A percentile compares a stretch with the other conserved stretches of the same genome.
These are phyloP conservation scores for Elsinoe ampelina DNA, from an alignment of 2,329 filamentous ascomycete species.

Conservation along the genomic window DNA sequence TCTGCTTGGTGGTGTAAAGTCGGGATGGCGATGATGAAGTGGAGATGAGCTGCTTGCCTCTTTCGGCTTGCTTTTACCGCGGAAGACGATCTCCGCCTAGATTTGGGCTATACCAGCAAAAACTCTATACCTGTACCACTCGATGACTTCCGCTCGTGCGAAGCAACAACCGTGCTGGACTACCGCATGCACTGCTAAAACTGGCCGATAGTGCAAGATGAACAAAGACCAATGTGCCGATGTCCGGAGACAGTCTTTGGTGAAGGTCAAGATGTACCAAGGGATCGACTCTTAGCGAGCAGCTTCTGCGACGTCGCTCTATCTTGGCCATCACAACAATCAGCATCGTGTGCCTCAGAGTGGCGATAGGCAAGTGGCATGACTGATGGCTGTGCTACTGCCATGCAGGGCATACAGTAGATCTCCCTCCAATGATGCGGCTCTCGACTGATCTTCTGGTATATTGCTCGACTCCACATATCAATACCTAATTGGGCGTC, in stretches of 20 bases:
- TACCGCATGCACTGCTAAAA: too few relatives aligned
- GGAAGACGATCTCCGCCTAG: constrained; percentile 4
- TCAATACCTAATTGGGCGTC: not conserved
- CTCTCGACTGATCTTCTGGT: not conserved
- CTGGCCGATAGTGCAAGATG: too few relatives aligned
- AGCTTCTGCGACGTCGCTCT: too few relatives aligned
- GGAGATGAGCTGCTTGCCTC: not conserved
- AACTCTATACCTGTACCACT: not conserved
- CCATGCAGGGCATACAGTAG: not conserved
- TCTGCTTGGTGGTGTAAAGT: not conserved
- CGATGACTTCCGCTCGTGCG: constrained; percentile 1
- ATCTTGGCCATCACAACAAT: too few relatives aligned
- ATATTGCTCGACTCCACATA: constrained; percentile 2
- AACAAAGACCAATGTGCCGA: too few relatives aligned
- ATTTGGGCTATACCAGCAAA: not conserved
- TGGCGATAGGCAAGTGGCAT: not conserved
- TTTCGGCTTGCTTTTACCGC: not conserved
- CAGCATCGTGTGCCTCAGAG: too few relatives aligned
- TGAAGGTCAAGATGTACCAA: too few relatives aligned
- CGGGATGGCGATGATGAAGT: not conserved
- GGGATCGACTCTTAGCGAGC: too few relatives aligned
- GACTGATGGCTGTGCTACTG: not conserved
- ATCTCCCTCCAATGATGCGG: not conserved
- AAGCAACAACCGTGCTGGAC: not conserved
- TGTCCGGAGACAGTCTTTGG: too few relatives aligned